Evolutionary conservation across 345 rosid genomes (phyloP).

Genomic region (Salix udensis): DNA sequence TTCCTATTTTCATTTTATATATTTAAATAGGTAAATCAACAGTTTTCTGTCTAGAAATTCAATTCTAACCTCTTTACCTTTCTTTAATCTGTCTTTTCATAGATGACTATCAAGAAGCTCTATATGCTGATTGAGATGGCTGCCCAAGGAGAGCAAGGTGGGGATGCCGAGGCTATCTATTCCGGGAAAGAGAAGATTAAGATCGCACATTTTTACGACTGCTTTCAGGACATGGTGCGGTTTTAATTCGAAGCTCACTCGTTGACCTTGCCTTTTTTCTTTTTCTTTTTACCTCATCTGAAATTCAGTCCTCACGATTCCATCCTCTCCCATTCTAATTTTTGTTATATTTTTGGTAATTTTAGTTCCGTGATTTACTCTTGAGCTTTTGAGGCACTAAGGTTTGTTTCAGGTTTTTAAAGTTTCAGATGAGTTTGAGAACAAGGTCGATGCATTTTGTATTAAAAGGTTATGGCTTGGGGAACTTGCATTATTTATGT

Average conservation of each 20-base stretch:
- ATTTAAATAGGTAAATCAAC: not conserved
- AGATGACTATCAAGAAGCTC: constrained; percentile 77
- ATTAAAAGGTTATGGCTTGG: not conserved
- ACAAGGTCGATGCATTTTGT: not conserved
- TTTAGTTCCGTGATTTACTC: not conserved
- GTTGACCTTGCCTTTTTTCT: too few relatives aligned
- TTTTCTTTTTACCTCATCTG: too few relatives aligned
- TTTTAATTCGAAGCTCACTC: constrained; percentile 23
- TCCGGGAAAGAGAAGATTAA: constrained; percentile 66
- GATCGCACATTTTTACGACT: constrained; percentile 66
- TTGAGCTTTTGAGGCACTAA: not conserved
- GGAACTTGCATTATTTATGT: not conserved
- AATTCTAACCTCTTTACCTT: not conserved
- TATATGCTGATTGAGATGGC: constrained; percentile 94
- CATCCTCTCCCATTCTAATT: too few relatives aligned
- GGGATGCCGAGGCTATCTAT: constrained; percentile 69
- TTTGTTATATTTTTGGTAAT: not conserved
- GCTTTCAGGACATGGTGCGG: constrained; percentile 71
- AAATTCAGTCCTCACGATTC: not conserved
- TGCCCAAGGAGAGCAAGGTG: constrained; percentile 82
- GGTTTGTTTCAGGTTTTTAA: not conserved
- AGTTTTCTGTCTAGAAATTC: not conserved
- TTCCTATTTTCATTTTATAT: not conserved
- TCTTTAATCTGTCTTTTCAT: constrained; percentile 11
- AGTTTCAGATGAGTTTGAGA: not conserved